Evolutionary conservation across 23 red algal species (phyloP), one percentile per base, ranked within the genome.

Genomic region (Pyropia haitanensis): DNA sequence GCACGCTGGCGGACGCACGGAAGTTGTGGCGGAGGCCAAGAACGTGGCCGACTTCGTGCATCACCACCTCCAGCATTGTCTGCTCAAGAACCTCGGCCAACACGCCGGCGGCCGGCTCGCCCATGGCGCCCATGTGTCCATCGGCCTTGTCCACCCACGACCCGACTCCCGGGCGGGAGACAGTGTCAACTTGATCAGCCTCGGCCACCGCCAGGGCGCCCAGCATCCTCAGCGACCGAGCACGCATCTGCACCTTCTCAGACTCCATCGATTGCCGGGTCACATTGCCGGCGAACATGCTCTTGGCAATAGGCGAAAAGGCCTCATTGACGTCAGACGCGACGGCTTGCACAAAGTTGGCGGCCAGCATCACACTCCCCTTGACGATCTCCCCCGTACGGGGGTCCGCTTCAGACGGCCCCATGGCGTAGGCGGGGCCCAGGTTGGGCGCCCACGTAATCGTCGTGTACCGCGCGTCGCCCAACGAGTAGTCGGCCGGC

Each of bases 1-100:
- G 60, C n/a, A 56, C 24, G 29, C 64, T 77, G 4, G 73, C 73
- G 15, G 30, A 51, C 0, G 25, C 73, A 2, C 59, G 12, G 64
- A 77, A 77, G 73, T 77, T 77, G 53, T 77, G 73, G 0, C 73
- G 73, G 3, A 77, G 50, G 58, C 73, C 73, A 2, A 77, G 31
- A 16, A 58, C 32, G 53, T 77, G 73, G 1, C 73, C 73, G 16
- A 46, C 10, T 12, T 66, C 63, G 46, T 66, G 63, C 63, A 66
- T 66, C 0, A 20, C 27, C 15, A 66, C 1, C 6, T 22, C 4
- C 63, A 1, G 44, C 32, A 66, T 3, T 7, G 1, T 13, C 19
- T 22, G 21, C 19, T 49, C 18, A 7, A 66, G 2, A 2, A 66
- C 18, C 4, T 5, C 63, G 17, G 18, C 63, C 18, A 58, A 1